These are phyloP conservation scores for Dothistroma pini DNA, from an alignment of 2,329 filamentous ascomycete genomes.

Conservation along the genomic window DNA sequence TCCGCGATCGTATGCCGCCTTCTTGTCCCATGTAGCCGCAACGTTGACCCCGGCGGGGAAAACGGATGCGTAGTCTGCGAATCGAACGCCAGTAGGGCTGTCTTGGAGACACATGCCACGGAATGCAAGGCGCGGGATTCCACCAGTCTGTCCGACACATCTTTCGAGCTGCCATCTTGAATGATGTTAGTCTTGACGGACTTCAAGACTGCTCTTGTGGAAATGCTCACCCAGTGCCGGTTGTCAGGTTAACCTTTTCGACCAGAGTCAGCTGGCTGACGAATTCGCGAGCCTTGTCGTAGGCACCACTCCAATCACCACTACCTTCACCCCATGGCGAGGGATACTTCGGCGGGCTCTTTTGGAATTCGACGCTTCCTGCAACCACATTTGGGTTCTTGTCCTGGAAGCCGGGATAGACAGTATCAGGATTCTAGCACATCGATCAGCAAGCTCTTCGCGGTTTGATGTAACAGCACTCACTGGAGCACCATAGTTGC, in stretches of 20 bases:
- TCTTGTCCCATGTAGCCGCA: constrained; percentile 44
- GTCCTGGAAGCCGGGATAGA: constrained; percentile 26
- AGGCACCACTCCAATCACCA: constrained; percentile 47
- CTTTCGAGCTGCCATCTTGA: constrained; percentile 25
- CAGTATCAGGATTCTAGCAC: constrained; percentile 26
- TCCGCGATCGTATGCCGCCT: constrained; percentile 34
- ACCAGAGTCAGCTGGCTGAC: constrained; percentile 33
- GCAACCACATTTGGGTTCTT: constrained; percentile 26
- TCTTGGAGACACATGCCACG: constrained; percentile 44
- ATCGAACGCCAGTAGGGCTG: constrained; percentile 40
- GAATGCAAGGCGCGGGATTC: constrained; percentile 36
- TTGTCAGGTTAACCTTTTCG: constrained; percentile 37
- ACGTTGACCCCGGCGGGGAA: constrained; percentile 43
- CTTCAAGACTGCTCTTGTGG: background rate
- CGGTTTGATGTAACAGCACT: constrained; percentile 1
- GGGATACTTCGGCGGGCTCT: constrained; percentile 28
- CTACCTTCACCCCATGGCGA: constrained; percentile 29
- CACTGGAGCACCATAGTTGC: constrained; percentile 23
- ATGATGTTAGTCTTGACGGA: background rate
- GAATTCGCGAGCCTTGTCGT: constrained; percentile 30
- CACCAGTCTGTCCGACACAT: constrained; percentile 39
- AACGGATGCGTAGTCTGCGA: constrained; percentile 40
- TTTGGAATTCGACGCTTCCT: constrained; percentile 26
- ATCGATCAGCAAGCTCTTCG: background rate
- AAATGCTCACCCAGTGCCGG: constrained; percentile 51